phyloP scores from a whole-genome alignment of 108 stramenopile species.

The Stephanodiscus minutulus region DNA sequence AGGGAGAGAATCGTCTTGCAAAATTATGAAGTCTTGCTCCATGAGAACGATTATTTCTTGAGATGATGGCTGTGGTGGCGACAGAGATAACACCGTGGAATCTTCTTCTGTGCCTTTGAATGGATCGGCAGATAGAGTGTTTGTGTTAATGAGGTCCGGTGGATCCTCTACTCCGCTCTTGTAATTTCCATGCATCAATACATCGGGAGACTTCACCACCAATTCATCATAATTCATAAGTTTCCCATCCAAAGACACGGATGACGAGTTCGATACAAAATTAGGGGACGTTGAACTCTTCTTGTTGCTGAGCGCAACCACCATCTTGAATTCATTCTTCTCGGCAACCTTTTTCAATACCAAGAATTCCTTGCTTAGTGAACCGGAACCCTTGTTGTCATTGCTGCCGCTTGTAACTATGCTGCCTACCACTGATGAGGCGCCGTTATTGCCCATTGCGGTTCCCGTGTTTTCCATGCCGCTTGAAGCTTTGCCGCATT shows the following conservation, averaged over 20 bases:
- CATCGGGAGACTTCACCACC: background rate
- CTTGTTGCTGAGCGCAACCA: constrained; percentile 1
- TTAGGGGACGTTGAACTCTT: background rate
- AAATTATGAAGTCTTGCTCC: background rate
- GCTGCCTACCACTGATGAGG: background rate
- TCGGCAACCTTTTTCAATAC: constrained; percentile 8
- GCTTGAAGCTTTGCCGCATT: too few relatives aligned
- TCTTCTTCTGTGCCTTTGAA: background rate
- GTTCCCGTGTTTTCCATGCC: too few relatives aligned
- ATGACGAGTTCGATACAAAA: background rate
- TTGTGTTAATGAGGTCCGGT: background rate
- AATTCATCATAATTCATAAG: background rate
- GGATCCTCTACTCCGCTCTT: background rate
- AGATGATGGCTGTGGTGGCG: background rate
- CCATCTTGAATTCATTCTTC: constrained; percentile 16
- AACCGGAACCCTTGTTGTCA: background rate
- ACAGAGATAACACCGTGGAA: background rate
- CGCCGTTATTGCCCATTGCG: background rate
- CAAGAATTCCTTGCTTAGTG: background rate
- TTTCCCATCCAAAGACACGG: background rate
- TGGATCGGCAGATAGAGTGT: background rate
- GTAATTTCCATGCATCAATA: background rate
- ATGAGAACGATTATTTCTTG: background rate
- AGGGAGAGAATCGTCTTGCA: background rate
- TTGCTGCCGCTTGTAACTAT: too few relatives aligned